Percentiles rank a stretch among this genome's conserved stretches.
Evolutionary conservation across 2,329 filamentous ascomycete species (phyloP).

Genomic region (Botrytis pseudocinerea): DNA sequence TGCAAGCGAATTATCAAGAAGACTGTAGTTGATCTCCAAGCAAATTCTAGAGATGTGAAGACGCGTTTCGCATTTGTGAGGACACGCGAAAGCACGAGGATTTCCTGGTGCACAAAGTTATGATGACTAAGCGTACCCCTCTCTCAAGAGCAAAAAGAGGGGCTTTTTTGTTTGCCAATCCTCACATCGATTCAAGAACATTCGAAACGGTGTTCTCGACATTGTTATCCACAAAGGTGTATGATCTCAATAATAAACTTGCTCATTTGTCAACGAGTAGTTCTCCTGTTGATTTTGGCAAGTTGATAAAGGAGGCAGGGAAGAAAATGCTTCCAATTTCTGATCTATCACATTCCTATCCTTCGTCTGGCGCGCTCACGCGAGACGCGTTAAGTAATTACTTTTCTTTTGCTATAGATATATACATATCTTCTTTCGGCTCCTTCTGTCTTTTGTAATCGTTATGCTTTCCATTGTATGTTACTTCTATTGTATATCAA

Average conservation of each 20-base stretch:
- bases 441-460: neutral
- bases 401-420: neutral
- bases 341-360: conserved; percentile 13
- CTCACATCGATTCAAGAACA: neutral
- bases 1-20: neutral
- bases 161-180: neutral
- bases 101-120: neutral
- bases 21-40: neutral
- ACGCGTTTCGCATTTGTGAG: neutral
- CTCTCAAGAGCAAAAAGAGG: neutral
- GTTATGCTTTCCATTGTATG: neutral
- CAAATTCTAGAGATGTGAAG: neutral
- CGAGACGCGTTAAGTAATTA: neutral
- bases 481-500: neutral
- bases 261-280: neutral
- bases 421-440: neutral
- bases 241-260: too few species aligned
- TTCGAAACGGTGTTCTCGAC: neutral
- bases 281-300: neutral
- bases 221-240: neutral
- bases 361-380: neutral
- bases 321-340: neutral
- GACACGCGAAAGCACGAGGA: conserved; percentile 9
- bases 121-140: neutral
- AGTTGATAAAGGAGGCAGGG: neutral